Conservation (phyloP, 169 alveolate genomes). For the Neospora caninum region DNA sequence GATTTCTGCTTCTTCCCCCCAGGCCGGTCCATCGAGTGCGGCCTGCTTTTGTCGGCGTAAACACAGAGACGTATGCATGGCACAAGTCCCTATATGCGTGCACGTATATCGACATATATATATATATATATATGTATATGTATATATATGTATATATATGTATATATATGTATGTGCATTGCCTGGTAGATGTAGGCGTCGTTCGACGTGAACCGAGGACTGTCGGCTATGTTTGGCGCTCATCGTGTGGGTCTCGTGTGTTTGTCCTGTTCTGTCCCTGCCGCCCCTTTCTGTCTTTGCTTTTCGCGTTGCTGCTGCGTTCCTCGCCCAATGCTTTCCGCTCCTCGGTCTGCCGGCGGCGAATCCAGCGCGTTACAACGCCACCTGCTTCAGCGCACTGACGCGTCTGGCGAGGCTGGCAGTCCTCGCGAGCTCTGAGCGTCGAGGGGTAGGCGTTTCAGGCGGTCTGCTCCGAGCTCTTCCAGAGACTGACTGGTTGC, state of each 20-base stretch:
- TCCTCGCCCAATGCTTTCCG: neutral
- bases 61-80: neutral
- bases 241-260: no score
- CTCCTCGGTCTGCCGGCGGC: neutral
- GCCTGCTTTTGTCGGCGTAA: no score
- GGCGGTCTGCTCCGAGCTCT: neutral
- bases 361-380: neutral
- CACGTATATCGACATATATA: neutral
- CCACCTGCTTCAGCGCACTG: neutral
- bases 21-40: no score
- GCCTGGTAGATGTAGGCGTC: no score
- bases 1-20: no score
- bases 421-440: neutral
- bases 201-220: no score
- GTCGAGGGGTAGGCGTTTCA: neutral
- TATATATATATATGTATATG: slow-evolving; percentile 5
- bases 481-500: neutral
- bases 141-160: neutral
- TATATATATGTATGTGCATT: neutral
- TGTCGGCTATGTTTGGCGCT: no score
- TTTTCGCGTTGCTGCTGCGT: neutral
- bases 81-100: neutral
- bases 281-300: neutral
- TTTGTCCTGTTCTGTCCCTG: no score
- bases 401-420: slow-evolving; percentile 1